Conservation (phyloP, 441 rosid species). For the Pelargonium cotyledonis region DNA sequence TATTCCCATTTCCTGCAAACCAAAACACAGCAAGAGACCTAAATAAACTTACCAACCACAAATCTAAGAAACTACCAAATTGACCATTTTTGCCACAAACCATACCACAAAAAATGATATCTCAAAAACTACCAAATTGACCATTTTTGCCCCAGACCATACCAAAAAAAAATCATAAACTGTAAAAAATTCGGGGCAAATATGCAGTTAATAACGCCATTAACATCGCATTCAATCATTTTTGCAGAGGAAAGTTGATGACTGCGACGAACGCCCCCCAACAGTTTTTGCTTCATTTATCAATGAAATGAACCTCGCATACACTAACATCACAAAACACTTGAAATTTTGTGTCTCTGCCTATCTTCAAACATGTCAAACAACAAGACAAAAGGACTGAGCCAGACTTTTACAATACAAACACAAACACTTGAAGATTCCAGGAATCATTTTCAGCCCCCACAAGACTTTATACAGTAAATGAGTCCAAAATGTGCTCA, state of each 20-base stretch:
- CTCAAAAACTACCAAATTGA: too few relatives aligned
- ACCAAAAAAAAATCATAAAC: too few relatives aligned
- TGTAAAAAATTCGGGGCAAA: too few relatives aligned
- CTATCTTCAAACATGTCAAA: not conserved
- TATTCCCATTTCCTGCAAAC: too few relatives aligned
- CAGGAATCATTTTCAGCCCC: not conserved
- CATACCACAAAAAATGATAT: too few relatives aligned
- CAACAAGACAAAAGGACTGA: not conserved
- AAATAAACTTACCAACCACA: too few relatives aligned
- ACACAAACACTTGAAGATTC: not conserved
- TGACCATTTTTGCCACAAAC: too few relatives aligned
- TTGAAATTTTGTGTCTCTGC: not conserved
- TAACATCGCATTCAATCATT: conserved; percentile 8
- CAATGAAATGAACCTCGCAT: not conserved
- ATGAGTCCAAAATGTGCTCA: not conserved
- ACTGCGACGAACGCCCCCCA: conserved; percentile 15
- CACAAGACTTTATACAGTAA: not conserved
- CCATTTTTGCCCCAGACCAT: too few relatives aligned
- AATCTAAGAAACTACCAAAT: too few relatives aligned
- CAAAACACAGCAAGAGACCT: too few relatives aligned
- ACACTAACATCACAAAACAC: not conserved
- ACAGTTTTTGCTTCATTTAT: conserved; percentile 7
- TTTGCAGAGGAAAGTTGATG: conserved; percentile 7
- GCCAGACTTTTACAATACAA: not conserved
- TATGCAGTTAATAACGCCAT: not conserved